Percentiles rank a stretch among this genome's conserved stretches.
Evolutionary conservation across 371 early-diverging fungal species (phyloP).

Genomic region (Mortierella sp.): DNA sequence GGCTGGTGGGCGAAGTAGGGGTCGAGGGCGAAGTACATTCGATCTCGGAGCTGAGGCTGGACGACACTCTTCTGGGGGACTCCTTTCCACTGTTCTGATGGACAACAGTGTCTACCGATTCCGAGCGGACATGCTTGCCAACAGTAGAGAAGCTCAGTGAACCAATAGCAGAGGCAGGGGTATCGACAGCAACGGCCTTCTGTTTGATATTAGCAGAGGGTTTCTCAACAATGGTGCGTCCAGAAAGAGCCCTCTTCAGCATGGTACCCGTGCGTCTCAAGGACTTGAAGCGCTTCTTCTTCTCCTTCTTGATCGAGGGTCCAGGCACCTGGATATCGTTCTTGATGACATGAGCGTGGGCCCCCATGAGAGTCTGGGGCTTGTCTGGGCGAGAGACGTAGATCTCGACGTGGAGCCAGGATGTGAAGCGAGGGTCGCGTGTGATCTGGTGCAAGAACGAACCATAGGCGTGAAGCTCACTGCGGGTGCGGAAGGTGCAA

Average conservation of each 20-base stretch:
- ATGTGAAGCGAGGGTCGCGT: constrained; percentile 52
- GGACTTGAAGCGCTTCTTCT: constrained; percentile 44
- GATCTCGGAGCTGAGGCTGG: constrained; percentile 3
- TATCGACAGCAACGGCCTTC: neutral
- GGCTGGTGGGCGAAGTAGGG: constrained; percentile 19
- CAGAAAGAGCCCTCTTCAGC: constrained; percentile 52
- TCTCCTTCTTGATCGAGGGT: constrained; percentile 25
- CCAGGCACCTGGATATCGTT: constrained; percentile 51
- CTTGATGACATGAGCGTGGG: constrained; percentile 55
- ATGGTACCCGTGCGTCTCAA: constrained; percentile 40
- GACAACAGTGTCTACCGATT: constrained; percentile 17
- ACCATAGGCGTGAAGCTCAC: constrained; percentile 54
- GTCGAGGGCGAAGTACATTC: constrained; percentile 13
- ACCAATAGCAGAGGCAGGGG: neutral
- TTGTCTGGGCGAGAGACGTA: constrained; percentile 56
- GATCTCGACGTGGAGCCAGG: constrained; percentile 54
- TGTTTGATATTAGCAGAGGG: neutral
- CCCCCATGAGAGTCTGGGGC: constrained; percentile 51
- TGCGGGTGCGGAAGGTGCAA: constrained; percentile 56
- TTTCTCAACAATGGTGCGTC: constrained; percentile 45
- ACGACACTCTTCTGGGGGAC: neutral
- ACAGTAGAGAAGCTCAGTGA: constrained; percentile 13
- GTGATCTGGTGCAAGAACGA: constrained; percentile 57
- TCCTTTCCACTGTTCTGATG: neutral
- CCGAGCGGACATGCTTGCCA: constrained; percentile 1